Evolutionary conservation across 805 yeast genomes (phyloP), one percentile per base, ranked within the genome.

Genomic region (Lipomyces anomalus): DNA sequence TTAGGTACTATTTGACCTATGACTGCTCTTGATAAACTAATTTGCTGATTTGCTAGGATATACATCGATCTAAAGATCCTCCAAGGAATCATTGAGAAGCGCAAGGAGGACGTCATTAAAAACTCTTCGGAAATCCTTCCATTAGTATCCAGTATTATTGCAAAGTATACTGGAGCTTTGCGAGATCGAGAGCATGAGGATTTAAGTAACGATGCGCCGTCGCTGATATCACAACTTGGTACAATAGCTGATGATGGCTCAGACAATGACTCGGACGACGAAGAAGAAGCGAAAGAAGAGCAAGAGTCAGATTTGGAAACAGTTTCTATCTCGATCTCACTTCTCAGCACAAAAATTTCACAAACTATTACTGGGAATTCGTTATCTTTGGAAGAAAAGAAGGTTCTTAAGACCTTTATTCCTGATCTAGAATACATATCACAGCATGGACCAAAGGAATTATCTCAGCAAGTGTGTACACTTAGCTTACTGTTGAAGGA

Each of bases 1-100:
- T 56, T 20, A 16, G 11, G 52, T 49, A 43, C 13, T 17, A 45
- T 22, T 13, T 18, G 11, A 6, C 23, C 22, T 18, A 6, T 1
- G 17, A 5, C 16, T 13, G 28, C 22, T 26, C 4, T 16, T 6
- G 4, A 16, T 7, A 17, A 13, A 9, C 35, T 6, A 18, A 18
- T 22, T 44, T 42, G 32, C 38, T 33, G 11, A n/a, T 13, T 2
- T 13, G 72, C 77, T 42, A 54, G 72, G 5, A 68, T 75, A 43
- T 65, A 84, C 30, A 65, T 78, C 4, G 82, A 83, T 57, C 66
- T 86, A 47, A 75, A 81, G 48, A 58, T 86, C 7, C 62, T 89
- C 41, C 92, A 87, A 58, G 63, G 66, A 26, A 64, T 85, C 28
- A 76, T 80, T 21, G 72, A 73, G 3, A 68, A 70, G 13, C 79